Base-by-base conservation (phyloP, 257 asterid genomes). In the Solanum paucissectum region DNA sequence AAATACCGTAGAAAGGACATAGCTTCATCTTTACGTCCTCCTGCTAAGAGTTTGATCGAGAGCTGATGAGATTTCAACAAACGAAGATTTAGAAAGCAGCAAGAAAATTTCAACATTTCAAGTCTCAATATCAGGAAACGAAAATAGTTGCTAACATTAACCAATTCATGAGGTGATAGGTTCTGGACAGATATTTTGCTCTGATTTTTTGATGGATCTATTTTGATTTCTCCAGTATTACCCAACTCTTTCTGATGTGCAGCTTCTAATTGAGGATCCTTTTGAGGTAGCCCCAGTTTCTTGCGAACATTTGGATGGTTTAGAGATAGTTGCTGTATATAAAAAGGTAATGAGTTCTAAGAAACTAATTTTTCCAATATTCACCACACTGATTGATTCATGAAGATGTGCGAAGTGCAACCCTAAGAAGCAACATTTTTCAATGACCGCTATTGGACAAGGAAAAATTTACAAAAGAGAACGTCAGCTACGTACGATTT, bases 271-370 rank as follows among this genome's bases (percentile, higher is more conserved):
- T 92, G 86, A 87, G 89, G 91, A 83, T 90, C 84, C 91, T 69
- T 90, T 49, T 79, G 88, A 90, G 98, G 98, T 88, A 97, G 92
- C 85, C 98, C 99, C 89, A 97, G 91, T 89, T 87, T 91, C 91
- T 90, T 86, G 66, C 95, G 94, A 88, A 96, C 88, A 85, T 81
- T 86, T 60, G 98, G 95, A 92, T 95, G 87, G 9, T 85, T 92
- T 83, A 97, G 98, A 89, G 90, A 90, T 90, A 95, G 72, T 90
- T 94, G 94, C 99, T 97, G 98, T 66, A 87, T 6, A 85, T 27
- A 38, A 88, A 87, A 81, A 76, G 79, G 86, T 46, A 71, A 74
- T 14, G 83, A 89, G 60, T 42, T 66, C 20, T 74, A 36, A 20
- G 44, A 36, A 21, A 6, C 12, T 36, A 74, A 21, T 20, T 36